Base-by-base conservation (phyloP, 495 filamentous ascomycete genomes). In the Glarea lozoyensis region DNA sequence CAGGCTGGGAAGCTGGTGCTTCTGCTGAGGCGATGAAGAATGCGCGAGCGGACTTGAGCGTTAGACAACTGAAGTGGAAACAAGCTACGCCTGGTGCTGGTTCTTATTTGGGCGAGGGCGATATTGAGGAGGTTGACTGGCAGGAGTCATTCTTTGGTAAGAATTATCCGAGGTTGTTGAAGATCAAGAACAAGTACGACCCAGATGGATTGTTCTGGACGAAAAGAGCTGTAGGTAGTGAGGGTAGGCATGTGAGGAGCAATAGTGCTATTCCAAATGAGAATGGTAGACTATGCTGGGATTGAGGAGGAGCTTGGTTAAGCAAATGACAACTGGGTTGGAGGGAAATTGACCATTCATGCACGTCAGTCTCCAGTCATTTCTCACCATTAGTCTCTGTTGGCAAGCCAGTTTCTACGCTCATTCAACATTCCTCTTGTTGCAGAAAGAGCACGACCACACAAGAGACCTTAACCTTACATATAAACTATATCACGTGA, bases 121-220 rank as follows among this genome's bases (percentile, higher is more conserved):
- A 75, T 35, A 75, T 61, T 52, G 55, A 53, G 23, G 68, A 82
- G 52, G 67, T 65, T 0, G 42, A 73, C 40, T 82, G 61, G 59
- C 60, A 68, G 43, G 53, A 57, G 23, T 59, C 58, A 10, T 74
- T 75, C 56, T 79, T 64, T 60, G 75, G 75, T 3, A 35, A 51
- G 0, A 65, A 72, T 25, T 78, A 78, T 54, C 44, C 52, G 5
- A 56, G 65, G 11, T 55, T 76, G 43, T 38, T 60, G 9, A 20
- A 33, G 21, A 70, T 78, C 48, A 78, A 79, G 56, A 54, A 65
- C 37, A 60, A 65, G 42, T 66, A 73, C 12, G 79, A 86, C 57
- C 76, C 78, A 2, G 37, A 64, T 7, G 63, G 69, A 35, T 52
- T 82, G 2, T 73, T 84, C 36, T 84, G 74, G 59, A 78, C 69